Evolutionary conservation across 2,329 filamentous ascomycete genomes (phyloP).

Genomic region (Xylaria polymorpha): DNA sequence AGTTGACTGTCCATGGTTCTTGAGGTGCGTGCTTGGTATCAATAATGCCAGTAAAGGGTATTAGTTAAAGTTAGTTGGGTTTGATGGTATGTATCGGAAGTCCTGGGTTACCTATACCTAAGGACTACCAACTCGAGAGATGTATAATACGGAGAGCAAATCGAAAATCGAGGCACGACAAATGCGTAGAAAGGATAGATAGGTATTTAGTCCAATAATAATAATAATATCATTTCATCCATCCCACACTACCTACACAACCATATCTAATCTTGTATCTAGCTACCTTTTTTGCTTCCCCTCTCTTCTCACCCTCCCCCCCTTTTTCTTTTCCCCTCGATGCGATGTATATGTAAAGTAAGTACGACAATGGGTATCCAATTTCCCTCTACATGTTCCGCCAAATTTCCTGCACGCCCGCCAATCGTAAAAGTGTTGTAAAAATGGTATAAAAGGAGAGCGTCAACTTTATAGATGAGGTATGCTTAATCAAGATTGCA

Average conservation of each 20-base stretch:
- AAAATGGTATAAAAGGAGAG: neutral
- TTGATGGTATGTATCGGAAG: neutral
- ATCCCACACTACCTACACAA: neutral
- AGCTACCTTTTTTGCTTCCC: neutral
- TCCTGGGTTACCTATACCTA: neutral
- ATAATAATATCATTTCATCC: neutral
- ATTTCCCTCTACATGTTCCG: conserved; percentile 6
- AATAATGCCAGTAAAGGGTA: too few relatives aligned
- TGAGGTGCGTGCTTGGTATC: too few relatives aligned
- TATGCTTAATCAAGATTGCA: conserved; percentile 4
- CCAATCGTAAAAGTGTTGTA: neutral
- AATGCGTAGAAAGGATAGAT: neutral
- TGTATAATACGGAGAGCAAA: neutral
- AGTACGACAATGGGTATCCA: conserved; percentile 7
- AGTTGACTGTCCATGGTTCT: too few relatives aligned
- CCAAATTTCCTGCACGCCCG: neutral
- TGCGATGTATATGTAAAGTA: neutral
- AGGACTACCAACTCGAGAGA: neutral
- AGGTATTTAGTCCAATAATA: neutral
- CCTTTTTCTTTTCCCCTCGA: neutral
- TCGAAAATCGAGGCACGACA: neutral
- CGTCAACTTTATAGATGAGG: neutral
- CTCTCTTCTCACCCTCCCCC: neutral
- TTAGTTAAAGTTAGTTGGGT: too few relatives aligned
- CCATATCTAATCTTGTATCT: too few relatives aligned